Evolutionary conservation across 495 filamentous ascomycete genomes (phyloP), one percentile per base, ranked within the genome.

Genomic region (Clavariopsis aquatica): DNA sequence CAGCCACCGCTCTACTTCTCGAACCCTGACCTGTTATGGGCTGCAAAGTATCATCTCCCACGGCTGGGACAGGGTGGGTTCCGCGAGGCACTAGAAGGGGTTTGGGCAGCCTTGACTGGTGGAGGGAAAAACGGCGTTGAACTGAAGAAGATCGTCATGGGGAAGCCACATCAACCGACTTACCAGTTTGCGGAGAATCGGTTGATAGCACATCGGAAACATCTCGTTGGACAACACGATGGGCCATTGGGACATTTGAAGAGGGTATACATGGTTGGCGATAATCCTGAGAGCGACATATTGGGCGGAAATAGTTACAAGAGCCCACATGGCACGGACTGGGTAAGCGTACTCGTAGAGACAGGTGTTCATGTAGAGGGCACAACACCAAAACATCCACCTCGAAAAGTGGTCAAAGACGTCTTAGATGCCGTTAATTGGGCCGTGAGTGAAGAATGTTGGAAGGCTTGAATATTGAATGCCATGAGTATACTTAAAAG

Each of bases 241-340:
- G 71, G 73, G 23, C 65, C 77, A 17, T 60, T 79, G 0, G 71
- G 71, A 8, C 77, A 77, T 17, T 71, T 96, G 62, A 75, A 77
- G 69, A 82, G 79, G 15, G 90, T 99, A 5, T 98, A 95, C 70
- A 97, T 98, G 93, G 82, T 99, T n/a, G 94, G 94, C 0, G 94
- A 99, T 69, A 99, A 98, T 68, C 93, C 94, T 0, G 90, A 90
- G 72, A 90, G 86, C 28, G 94, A 99, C 75, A 95, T 99, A 61
- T 77, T 81, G 13, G 94, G 95, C n/a, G 93, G 90, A 24, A 98
- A 96, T 69, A 80, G 79, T 29, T 94, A 88, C 73, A 69, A 71
- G 13, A 91, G 88, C 62, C 75, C 79, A 9, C 65, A 77, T 45
- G 87, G 87, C 7, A 92, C 85, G 23, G 75, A 84, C 69, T 99